Evolutionary conservation across 2,329 filamentous ascomycete species (phyloP).

Genomic region (Colletotrichum tamarilloi): DNA sequence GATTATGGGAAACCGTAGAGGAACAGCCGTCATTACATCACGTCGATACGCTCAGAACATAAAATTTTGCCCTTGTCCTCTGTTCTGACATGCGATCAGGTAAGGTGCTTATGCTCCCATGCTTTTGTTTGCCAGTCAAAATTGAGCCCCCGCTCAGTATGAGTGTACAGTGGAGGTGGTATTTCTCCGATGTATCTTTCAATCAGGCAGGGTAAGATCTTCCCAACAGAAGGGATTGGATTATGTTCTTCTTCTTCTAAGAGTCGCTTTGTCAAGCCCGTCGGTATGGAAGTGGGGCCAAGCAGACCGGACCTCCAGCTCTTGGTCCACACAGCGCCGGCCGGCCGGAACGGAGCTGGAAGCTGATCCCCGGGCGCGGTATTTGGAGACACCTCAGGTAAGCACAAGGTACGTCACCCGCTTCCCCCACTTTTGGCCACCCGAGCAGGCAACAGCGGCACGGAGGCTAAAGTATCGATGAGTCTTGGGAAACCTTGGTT

Average conservation of each 20-base stretch:
- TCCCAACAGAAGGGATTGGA: neutral
- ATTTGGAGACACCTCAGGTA: neutral
- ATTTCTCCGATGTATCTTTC: too few relatives aligned
- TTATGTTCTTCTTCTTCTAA: neutral
- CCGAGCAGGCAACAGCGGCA: neutral
- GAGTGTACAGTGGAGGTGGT: too few relatives aligned
- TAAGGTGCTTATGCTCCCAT: too few relatives aligned
- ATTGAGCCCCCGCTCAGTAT: too few relatives aligned
- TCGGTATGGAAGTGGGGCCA: neutral
- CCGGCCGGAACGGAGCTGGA: neutral
- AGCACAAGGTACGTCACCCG: neutral
- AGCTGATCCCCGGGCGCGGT: neutral
- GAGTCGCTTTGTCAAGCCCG: neutral
- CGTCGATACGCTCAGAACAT: too few relatives aligned
- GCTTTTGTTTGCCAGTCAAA: too few relatives aligned
- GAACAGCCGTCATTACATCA: too few relatives aligned
- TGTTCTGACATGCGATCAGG: too few relatives aligned
- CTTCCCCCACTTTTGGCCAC: neutral
- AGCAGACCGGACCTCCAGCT: neutral
- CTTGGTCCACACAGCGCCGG: neutral
- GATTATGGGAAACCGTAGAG: rapidly evolving
- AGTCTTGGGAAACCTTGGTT: neutral
- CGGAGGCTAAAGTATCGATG: neutral
- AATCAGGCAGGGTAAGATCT: too few relatives aligned
- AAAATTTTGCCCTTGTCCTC: too few relatives aligned